Evolutionary conservation across 805 yeast genomes (phyloP).

Genomic region (Saccharomycopsis capsularis): DNA sequence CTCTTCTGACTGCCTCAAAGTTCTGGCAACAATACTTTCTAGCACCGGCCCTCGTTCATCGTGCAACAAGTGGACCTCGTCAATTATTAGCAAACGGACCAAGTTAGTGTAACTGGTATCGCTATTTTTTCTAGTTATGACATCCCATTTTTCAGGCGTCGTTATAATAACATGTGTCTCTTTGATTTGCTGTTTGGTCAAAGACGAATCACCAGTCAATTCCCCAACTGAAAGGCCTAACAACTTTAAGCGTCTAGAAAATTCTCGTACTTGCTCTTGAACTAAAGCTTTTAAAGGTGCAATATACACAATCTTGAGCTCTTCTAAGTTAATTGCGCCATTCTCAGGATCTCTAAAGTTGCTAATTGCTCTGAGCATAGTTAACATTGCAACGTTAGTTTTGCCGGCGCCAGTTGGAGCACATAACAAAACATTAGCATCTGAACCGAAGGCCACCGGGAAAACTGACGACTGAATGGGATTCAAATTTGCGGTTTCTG

Average conservation of each 20-base stretch:
- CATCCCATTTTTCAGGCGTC: constrained; percentile 98
- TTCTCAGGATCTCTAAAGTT: constrained; percentile 40
- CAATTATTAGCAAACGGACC: constrained; percentile 71
- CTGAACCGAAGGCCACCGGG: constrained; percentile 68
- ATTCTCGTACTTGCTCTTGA: constrained; percentile 88
- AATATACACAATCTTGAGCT: constrained; percentile 75
- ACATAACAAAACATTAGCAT: constrained; percentile 72
- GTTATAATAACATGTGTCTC: constrained; percentile 82
- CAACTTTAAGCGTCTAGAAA: constrained; percentile 56
- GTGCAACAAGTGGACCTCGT: constrained; percentile 88
- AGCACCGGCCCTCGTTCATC: constrained; percentile 94
- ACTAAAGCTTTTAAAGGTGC: constrained; percentile 94
- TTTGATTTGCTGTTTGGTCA: constrained; percentile 67
- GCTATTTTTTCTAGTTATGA: constrained; percentile 74
- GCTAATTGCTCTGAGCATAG: constrained; percentile 58
- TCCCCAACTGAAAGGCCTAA: constrained; percentile 74
- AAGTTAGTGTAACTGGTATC: constrained; percentile 58
- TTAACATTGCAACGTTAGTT: constrained; percentile 89
- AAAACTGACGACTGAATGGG: constrained; percentile 77
- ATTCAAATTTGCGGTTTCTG: constrained; percentile 63
- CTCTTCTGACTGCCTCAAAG: constrained; percentile 41
- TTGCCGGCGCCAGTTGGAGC: constrained; percentile 99
- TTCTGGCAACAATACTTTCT: constrained; percentile 80
- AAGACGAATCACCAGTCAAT: constrained; percentile 81
- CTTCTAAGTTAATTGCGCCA: constrained; percentile 45